Base-by-base conservation (phyloP, 495 filamentous ascomycete genomes). In the Lasiosphaeria hispida region DNA sequence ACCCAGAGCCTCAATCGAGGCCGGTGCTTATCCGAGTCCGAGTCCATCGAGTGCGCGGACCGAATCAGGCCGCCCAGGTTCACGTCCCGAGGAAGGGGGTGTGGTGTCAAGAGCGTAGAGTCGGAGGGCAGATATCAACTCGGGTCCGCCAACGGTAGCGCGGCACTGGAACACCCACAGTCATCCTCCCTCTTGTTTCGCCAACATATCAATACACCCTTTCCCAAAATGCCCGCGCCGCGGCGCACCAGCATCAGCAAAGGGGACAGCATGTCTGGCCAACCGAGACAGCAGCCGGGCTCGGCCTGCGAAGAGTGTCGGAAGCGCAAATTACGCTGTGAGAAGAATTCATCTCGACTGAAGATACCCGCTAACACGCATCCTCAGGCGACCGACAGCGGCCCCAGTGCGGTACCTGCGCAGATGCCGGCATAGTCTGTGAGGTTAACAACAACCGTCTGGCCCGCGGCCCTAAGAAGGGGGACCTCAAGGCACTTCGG, bases 381-480 rank as follows among this genome's bases (percentile, higher is more conserved):
- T 9, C 19, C 7, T 23, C 34, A 65, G 62, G 78, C 64, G 80
- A 85, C 61, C 71, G 80, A 34, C 72, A 78, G 33, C 74, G 74
- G 9, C 80, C 80, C 10, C 69, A 68, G 57, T 84, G 81, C 63
- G 70, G 76, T 34, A 75, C 76, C 1, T 85, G 79, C 57, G 71
- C 66, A 15, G 76, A 81, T 19, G 69, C 72, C n/a, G 77, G 75
- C 8, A 67, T 79, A 35, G 61, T 66, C 18, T 84, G 80, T 64
- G 73, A 77, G 44, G 71, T 80, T 34, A 79, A 71, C 63, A 75
- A 75, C 35, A 66, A 71, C 15, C 77, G 77, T 10, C 67, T 72
- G 18, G 70, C 73, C 23, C 66, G 81, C 7, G 80, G 81, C 0
- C 82, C 81, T 0, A 79, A 82, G 53, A 82, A 79, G 50, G 80